These are phyloP conservation scores for Calonectria honghensis DNA, from an alignment of 2,329 filamentous ascomycete genomes.

Conservation along the genomic window DNA sequence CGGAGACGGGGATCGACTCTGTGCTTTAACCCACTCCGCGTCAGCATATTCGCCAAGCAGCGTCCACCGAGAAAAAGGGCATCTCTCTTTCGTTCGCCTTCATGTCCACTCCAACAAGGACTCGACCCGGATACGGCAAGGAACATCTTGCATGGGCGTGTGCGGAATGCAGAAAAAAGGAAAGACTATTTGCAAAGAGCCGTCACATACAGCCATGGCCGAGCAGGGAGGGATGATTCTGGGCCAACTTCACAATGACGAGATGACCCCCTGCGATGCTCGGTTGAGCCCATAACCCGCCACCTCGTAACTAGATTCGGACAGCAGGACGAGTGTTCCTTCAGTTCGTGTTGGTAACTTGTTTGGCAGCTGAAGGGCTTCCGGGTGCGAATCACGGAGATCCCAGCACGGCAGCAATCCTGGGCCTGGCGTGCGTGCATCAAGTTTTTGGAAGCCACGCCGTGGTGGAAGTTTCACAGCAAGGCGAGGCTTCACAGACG, in stretches of 20 bases:
- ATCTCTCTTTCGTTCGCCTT: constrained; percentile 27
- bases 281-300: constrained; percentile 46
- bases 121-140: constrained; percentile 40
- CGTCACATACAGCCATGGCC: constrained; percentile 43
- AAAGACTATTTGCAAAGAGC: constrained; percentile 36
- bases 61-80: constrained; percentile 40
- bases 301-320: constrained; percentile 49
- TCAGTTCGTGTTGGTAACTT: constrained; percentile 43
- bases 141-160: constrained; percentile 35
- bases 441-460: constrained; percentile 37
- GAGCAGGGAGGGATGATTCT: constrained; percentile 42
- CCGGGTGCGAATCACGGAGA: constrained; percentile 43
- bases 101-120: constrained; percentile 34
- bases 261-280: constrained; percentile 32
- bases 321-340: constrained; percentile 29
- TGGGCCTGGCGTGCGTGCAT: constrained; percentile 46
- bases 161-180: constrained; percentile 39
- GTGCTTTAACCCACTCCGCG: constrained; percentile 38
- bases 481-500: constrained; percentile 4
- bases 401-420: constrained; percentile 45
- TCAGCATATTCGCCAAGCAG: constrained; percentile 44
- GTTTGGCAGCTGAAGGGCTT: constrained; percentile 34
- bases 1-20: constrained; percentile 39
- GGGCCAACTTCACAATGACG: constrained; percentile 35
- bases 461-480: constrained; percentile 48